Percentiles rank a stretch among this genome's conserved stretches.
phyloP scores from a whole-genome alignment of 495 filamentous ascomycete species.

The Letharia columbiana region DNA sequence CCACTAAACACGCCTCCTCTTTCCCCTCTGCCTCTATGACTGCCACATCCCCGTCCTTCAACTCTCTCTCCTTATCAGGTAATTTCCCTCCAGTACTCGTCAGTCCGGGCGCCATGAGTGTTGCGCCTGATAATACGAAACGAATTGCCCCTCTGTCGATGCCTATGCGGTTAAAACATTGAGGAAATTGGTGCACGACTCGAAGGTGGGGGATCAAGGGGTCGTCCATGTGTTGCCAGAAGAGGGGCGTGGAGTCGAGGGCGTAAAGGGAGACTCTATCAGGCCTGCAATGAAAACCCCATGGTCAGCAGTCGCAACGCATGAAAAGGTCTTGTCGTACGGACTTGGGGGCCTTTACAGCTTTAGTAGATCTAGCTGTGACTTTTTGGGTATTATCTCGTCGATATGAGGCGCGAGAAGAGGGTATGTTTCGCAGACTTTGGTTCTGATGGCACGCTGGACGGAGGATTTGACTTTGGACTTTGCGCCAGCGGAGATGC shows the following conservation, averaged over 20 bases:
- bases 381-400: constrained; percentile 91
- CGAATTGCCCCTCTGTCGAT: constrained; percentile 95
- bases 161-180: constrained; percentile 41
- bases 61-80: constrained; percentile 44
- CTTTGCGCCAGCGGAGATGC: constrained; percentile 68
- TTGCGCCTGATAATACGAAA: constrained; percentile 86
- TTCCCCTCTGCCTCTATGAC: constrained; percentile 91
- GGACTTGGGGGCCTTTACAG: constrained; percentile 38
- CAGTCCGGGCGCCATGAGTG: constrained; percentile 90
- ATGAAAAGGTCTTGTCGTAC: background rate
- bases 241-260: constrained; percentile 64
- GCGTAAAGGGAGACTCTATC: constrained; percentile 82
- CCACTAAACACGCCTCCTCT: constrained; percentile 80
- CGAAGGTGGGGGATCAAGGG: constrained; percentile 68
- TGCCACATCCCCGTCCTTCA: constrained; percentile 72
- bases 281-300: constrained; percentile 43
- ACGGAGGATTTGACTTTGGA: constrained; percentile 97
- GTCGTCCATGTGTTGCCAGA: constrained; percentile 85
- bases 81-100: constrained; percentile 73
- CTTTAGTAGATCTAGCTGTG: constrained; percentile 84
- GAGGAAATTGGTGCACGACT: constrained; percentile 57
- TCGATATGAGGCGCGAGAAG: constrained; percentile 83
- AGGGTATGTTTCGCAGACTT: constrained; percentile 75
- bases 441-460: constrained; percentile 74
- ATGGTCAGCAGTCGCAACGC: background rate